phyloP scores from a whole-genome alignment of 768 basidiomycete genomes.

The Vishniacozyma victoriae region DNA sequence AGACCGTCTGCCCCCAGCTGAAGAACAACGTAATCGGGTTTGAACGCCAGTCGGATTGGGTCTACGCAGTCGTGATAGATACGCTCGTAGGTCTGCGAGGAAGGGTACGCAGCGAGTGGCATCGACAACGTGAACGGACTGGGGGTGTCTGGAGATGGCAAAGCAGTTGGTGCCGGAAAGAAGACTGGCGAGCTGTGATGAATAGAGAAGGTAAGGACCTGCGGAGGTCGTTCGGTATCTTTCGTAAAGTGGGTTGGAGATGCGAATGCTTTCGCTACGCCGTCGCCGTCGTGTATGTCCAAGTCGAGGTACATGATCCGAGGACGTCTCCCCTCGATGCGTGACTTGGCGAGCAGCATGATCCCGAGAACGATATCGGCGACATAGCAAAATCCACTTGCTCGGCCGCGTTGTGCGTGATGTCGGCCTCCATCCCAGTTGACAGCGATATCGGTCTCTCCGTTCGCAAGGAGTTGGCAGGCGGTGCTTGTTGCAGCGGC shows the following conservation, averaged over 20 bases:
- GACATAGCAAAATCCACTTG: conserved; percentile 91
- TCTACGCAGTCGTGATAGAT: conserved; percentile 63
- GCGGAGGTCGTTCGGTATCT: conserved; percentile 46
- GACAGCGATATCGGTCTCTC: conserved; percentile 59
- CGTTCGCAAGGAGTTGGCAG: conserved; percentile 53
- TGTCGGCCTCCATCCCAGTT: conserved; percentile 95
- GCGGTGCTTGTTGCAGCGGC: conserved; percentile 76
- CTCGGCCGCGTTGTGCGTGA: conserved; percentile 70
- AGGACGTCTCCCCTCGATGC: conserved; percentile 38
- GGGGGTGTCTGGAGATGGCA: conserved; percentile 50
- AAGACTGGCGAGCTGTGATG: conserved; percentile 80
- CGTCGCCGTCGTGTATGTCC: conserved; percentile 87
- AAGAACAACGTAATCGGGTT: conserved; percentile 70
- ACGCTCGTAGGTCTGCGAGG: conserved; percentile 56
- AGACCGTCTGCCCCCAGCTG: conserved; percentile 86
- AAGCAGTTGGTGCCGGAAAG: conserved; percentile 56
- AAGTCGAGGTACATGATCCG: conserved; percentile 86
- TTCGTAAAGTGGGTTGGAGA: conserved; percentile 30
- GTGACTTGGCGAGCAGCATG: conserved; percentile 53
- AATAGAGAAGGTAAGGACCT: conserved; percentile 60
- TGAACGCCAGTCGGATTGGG: conserved; percentile 56
- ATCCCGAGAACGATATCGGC: conserved; percentile 81
- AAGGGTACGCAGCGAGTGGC: conserved; percentile 69
- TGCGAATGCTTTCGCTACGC: conserved; percentile 63
- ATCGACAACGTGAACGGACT: conserved; percentile 67